These are phyloP conservation scores for Podospora fimiseda DNA, from an alignment of 495 filamentous ascomycete genomes.

Conservation along the genomic window DNA sequence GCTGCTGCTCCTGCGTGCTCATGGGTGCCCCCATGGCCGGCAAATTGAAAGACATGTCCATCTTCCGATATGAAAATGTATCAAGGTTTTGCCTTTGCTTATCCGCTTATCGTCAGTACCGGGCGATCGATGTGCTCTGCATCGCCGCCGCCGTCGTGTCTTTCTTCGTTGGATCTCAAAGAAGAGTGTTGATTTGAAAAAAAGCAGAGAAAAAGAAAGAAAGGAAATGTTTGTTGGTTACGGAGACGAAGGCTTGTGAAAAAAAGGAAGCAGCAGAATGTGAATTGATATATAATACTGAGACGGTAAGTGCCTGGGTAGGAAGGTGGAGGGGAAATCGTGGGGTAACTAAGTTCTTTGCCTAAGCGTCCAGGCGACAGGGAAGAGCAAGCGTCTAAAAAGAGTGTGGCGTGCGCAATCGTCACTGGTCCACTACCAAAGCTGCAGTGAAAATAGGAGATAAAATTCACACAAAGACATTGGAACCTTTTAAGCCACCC, in stretches of 20 bases:
- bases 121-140: neutral
- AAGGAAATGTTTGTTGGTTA: neutral
- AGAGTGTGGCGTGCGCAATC: constrained; percentile 2
- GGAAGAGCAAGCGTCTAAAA: neutral
- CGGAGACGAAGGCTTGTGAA: neutral
- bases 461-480: too few relatives aligned
- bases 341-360: constrained; percentile 1
- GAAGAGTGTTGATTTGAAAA: neutral
- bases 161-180: too few relatives aligned
- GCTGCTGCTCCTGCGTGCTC: constrained; percentile 69
- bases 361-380: neutral
- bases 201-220: neutral
- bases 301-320: neutral
- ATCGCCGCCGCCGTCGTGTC: too few relatives aligned
- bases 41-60: neutral
- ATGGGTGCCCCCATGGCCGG: constrained; percentile 40
- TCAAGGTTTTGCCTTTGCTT: neutral
- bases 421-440: neutral
- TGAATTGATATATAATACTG: too few relatives aligned
- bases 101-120: neutral
- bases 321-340: constrained; percentile 2
- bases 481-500: too few relatives aligned
- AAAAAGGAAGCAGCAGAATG: too few relatives aligned
- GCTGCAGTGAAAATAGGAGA: too few relatives aligned
- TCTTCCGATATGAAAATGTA: too few relatives aligned